Percentiles rank a stretch among this genome's conserved stretches.
These are phyloP conservation scores for Penicillium flavigenum DNA, from an alignment of 495 filamentous ascomycete genomes.

Conservation along the genomic window DNA sequence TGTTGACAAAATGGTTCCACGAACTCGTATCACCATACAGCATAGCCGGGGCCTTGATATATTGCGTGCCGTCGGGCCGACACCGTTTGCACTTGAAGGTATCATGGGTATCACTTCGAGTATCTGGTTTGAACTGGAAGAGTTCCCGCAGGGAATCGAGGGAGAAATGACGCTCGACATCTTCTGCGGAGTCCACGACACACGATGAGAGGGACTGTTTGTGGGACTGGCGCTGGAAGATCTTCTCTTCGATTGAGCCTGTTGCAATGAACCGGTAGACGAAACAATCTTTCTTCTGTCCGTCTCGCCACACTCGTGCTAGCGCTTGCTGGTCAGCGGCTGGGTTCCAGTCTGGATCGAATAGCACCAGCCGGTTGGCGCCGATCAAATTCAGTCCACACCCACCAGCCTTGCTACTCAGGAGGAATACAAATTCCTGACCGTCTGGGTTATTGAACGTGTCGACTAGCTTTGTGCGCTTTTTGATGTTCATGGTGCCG, in stretches of 20 bases:
- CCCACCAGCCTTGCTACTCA: slow-evolving; percentile 94
- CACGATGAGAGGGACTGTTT: slow-evolving; percentile 96
- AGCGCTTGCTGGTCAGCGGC: slow-evolving; percentile 97
- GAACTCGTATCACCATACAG: slow-evolving; percentile 97
- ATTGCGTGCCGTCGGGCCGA: slow-evolving; percentile 79
- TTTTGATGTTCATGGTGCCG: slow-evolving; percentile 95
- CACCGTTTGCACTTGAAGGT: slow-evolving; percentile 99
- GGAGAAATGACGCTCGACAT: slow-evolving; percentile 95
- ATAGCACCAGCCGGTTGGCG: slow-evolving; percentile 93
- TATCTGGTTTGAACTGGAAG: slow-evolving; percentile 85
- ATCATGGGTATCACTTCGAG: slow-evolving; percentile 91
- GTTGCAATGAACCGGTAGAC: slow-evolving; percentile 99
- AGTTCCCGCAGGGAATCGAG: slow-evolving; percentile 85
- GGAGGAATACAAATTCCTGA: slow-evolving; percentile 87
- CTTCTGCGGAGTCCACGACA: slow-evolving; percentile 95
- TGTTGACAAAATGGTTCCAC: slow-evolving; percentile 96
- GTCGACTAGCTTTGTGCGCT: slow-evolving; percentile 95
- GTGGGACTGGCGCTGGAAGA: slow-evolving; percentile 97
- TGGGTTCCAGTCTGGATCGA: slow-evolving; percentile 99
- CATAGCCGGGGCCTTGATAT: slow-evolving; percentile 87
- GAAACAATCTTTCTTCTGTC: slow-evolving; percentile 99
- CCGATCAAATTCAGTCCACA: slow-evolving; percentile 97
- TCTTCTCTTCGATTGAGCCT: slow-evolving; percentile 98
- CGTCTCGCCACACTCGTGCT: slow-evolving; percentile 96
- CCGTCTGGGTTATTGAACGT: slow-evolving; percentile 96